Conservation (phyloP, 345 rosid species). For the Eucalyptus erythrocorys region DNA sequence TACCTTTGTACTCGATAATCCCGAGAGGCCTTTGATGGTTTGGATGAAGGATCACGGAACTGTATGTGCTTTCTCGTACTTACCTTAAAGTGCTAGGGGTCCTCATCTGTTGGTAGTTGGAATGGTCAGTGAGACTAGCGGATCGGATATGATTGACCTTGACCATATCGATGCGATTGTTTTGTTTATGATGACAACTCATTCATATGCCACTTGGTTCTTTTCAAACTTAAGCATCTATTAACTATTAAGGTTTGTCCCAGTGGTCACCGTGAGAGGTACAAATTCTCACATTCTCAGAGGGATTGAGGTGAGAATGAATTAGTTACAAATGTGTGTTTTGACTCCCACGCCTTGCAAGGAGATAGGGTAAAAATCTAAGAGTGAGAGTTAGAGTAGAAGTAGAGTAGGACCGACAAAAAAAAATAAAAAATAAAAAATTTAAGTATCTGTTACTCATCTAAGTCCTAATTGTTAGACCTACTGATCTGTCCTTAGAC, state of each 20-base stretch:
- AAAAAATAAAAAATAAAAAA: too few relatives aligned
- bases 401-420: accelerated
- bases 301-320: accelerated
- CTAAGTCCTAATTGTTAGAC: background rate
- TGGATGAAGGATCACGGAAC: constrained; percentile 59
- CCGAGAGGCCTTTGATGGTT: constrained; percentile 23
- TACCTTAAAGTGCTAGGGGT: background rate
- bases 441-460: background rate
- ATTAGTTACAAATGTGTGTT: too few relatives aligned
- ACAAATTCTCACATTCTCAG: accelerated
- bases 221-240: background rate
- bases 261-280: accelerated
- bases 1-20: constrained; percentile 23
- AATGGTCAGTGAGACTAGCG: background rate
- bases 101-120: background rate
- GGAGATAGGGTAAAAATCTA: accelerated
- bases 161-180: background rate
- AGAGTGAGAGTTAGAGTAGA: accelerated
- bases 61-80: constrained; percentile 21
- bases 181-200: background rate
- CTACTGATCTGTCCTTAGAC: background rate
- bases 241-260: accelerated
- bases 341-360: accelerated
- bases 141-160: background rate
- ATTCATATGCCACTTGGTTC: background rate